Evolutionary conservation across 495 filamentous ascomycete species (phyloP), one percentile per base, ranked within the genome.

Genomic region (Penicillium subrubescens): DNA sequence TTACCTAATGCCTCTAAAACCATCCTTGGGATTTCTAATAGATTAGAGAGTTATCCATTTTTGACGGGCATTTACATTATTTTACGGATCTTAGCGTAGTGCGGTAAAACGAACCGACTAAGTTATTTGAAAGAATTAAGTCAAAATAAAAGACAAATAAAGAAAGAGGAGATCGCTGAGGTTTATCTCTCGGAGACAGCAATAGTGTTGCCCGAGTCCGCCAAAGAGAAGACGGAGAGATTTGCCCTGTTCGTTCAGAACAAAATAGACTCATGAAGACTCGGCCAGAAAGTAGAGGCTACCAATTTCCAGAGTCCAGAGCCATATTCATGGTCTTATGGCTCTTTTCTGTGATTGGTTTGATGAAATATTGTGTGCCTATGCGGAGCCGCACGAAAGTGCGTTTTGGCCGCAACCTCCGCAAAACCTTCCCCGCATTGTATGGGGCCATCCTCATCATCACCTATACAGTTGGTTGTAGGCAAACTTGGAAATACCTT

Each of bases 381-480:
- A 61, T 61, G 59, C 59, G 59, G 59, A 53, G 46, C 59, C 59
- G 59, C 59, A 61, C 37, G 10, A 14, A 37, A 37, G 35, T 11
- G 10, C 8, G 10, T 37, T 11, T 37, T 33, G 48, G 23, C 46
- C 21, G 10, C 52, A 43, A 57, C 39, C 29, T 39, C 60, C 60
- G 60, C 60, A 62, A 62, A 62, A 62, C 60, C 17, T 57, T 57
- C 60, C 39, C 53, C 60, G 60, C 60, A 50, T 50, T 23, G 46
- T 50, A 12, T 27, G 43, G 46, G 46, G 11, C 11, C 11, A 15
- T 3, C 46, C 5, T 25, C 21, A 29, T 6, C 12, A 27, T n/a
- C 21, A 50, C 23, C 46, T 50, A 17, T 50, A 50, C 46, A 15
- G 21, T 14, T 27, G 27, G 0, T 27, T 12, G 1, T 27, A 5